Evolutionary conservation across 2,329 filamentous ascomycete species (phyloP).

Genomic region (Acephala macrosclerotiorum): DNA sequence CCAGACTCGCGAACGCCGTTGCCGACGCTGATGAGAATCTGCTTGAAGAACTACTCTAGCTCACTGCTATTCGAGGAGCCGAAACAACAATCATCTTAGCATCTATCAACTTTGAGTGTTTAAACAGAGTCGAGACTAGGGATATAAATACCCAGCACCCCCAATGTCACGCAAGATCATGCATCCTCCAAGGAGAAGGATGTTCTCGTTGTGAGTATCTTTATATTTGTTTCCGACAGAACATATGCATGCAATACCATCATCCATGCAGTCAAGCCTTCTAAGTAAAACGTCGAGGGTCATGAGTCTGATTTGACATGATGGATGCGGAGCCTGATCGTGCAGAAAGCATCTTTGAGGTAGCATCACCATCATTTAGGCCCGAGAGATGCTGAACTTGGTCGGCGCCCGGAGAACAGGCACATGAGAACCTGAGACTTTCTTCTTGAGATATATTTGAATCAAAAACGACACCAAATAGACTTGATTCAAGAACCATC

Average conservation of each 20-base stretch:
- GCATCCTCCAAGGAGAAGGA: slow-evolving; percentile 9
- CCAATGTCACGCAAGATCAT: slow-evolving; percentile 11
- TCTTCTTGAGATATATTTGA: neutral
- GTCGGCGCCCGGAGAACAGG: neutral
- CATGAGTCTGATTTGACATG: neutral
- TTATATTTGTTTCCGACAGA: slow-evolving; percentile 8
- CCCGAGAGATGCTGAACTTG: too few relatives aligned
- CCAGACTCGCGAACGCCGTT: neutral
- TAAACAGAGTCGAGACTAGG: neutral
- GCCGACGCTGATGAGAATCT: too few relatives aligned
- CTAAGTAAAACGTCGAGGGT: neutral
- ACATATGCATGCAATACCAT: slow-evolving; percentile 2
- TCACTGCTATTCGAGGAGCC: too few relatives aligned
- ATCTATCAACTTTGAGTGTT: too few relatives aligned
- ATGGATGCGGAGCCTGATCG: neutral
- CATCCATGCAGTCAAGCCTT: neutral
- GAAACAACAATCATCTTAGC: too few relatives aligned
- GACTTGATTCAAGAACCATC: neutral
- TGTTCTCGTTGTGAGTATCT: neutral
- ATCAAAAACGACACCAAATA: neutral
- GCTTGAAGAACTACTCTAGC: neutral
- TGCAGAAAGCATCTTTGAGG: neutral
- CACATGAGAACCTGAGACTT: neutral
- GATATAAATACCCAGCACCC: neutral
- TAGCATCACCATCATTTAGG: neutral